phyloP scores from a whole-genome alignment of 2,329 filamentous ascomycete genomes.

The Fusarium globosum region DNA sequence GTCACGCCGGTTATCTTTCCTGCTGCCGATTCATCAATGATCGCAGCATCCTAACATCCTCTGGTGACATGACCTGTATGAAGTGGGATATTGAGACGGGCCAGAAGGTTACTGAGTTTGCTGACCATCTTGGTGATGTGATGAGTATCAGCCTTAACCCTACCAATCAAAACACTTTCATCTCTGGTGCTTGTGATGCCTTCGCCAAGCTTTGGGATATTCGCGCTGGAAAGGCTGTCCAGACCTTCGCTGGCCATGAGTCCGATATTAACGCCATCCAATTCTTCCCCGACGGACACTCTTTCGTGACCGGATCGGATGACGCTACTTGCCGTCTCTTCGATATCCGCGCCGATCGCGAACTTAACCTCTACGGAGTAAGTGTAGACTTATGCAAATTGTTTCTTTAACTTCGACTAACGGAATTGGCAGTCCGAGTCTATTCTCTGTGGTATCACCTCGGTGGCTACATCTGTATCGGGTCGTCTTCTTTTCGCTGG shows the following conservation, averaged over 20 bases:
- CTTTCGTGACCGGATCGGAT: conserved; percentile 97
- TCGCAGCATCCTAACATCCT: conserved; percentile 95
- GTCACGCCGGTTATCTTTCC: conserved; percentile 95
- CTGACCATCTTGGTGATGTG: conserved; percentile 96
- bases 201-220: conserved; percentile 99
- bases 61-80: conserved; percentile 99
- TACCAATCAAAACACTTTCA: conserved; percentile 98
- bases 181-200: conserved; percentile 98
- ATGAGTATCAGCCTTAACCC: conserved; percentile 99
- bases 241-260: conserved; percentile 98
- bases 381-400: conserved; percentile 48
- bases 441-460: conserved; percentile 97
- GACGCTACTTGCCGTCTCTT: conserved; percentile 98
- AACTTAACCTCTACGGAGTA: conserved; percentile 76
- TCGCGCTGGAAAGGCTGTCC: conserved; percentile 95
- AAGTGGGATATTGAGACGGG: conserved; percentile 99
- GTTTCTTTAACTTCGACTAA: conserved; percentile 26
- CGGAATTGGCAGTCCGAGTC: conserved; percentile 80
- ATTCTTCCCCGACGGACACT: conserved; percentile 99
- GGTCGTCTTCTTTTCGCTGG: conserved; percentile 94
- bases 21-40: conserved; percentile 99
- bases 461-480: conserved; percentile 96
- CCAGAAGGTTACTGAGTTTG: conserved; percentile 96
- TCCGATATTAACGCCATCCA: conserved; percentile 99
- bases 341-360: conserved; percentile 94